These are phyloP conservation scores for Boletus smithii DNA, from an alignment of 1,284 basidiomycete species.

Conservation along the genomic window DNA sequence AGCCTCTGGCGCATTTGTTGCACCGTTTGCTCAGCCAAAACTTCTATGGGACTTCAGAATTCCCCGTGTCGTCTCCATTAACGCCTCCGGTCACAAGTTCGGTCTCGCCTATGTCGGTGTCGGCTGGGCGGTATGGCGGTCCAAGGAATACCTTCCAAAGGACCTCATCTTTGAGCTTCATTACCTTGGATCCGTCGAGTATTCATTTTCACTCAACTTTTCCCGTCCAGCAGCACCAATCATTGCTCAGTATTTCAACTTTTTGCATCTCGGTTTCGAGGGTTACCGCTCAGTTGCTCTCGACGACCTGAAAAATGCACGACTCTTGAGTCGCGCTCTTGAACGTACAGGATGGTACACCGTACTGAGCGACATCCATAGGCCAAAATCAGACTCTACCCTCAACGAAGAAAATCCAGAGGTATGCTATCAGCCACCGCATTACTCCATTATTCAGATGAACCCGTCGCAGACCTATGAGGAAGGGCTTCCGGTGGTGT, in stretches of 20 bases:
- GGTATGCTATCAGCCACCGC: conserved; percentile 35
- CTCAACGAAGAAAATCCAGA: conserved; percentile 53
- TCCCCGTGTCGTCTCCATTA: conserved; percentile 86
- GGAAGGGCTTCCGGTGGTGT: conserved; percentile 85
- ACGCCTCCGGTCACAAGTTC: conserved; percentile 88
- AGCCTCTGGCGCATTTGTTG: conserved; percentile 81
- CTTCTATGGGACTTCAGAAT: conserved; percentile 85
- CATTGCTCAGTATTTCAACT: conserved; percentile 91
- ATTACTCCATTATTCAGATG: conserved; percentile 6
- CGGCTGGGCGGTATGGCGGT: conserved; percentile 86
- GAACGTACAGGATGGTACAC: conserved; percentile 78
- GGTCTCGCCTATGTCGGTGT: conserved; percentile 86
- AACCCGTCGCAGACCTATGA: conserved; percentile 51
- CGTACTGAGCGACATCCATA: conserved; percentile 72
- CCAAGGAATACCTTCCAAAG: conserved; percentile 74
- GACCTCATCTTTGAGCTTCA: conserved; percentile 94
- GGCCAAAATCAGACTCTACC: conserved; percentile 31
- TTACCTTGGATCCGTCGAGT: conserved; percentile 63
- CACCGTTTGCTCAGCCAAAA: conserved; percentile 80
- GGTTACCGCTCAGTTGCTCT: conserved; percentile 78
- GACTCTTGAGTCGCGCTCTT: conserved; percentile 82
- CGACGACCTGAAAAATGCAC: conserved; percentile 79
- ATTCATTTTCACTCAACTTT: conserved; percentile 92
- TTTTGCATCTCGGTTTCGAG: conserved; percentile 80
- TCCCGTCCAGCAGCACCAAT: conserved; percentile 88